Evolutionary conservation across 2,329 filamentous ascomycete genomes (phyloP).

Genomic region (Aschersonia sp.): DNA sequence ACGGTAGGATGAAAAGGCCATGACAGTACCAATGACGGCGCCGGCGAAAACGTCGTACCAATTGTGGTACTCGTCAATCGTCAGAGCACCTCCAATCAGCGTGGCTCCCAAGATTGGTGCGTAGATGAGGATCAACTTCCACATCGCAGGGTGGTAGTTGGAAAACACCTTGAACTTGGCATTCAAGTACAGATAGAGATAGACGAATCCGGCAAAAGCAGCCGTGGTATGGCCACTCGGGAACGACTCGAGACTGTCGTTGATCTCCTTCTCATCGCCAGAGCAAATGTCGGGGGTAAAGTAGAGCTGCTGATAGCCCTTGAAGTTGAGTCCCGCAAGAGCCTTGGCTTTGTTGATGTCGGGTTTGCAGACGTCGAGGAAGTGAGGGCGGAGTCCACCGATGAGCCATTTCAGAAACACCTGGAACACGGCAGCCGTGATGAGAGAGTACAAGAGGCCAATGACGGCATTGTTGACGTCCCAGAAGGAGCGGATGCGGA

Average conservation of each 20-base stretch:
- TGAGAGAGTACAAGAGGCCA: constrained; percentile 55
- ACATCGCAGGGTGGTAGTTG: constrained; percentile 59
- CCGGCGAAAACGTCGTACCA: constrained; percentile 62
- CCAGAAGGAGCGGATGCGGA: constrained; percentile 55
- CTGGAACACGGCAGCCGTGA: constrained; percentile 60
- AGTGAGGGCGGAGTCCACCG: constrained; percentile 58
- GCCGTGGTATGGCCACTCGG: constrained; percentile 62
- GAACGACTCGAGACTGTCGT: constrained; percentile 57
- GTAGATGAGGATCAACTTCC: constrained; percentile 54
- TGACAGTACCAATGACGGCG: constrained; percentile 46
- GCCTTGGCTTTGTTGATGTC: constrained; percentile 9
- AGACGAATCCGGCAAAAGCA: constrained; percentile 58
- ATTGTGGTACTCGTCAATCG: constrained; percentile 62
- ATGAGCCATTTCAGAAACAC: constrained; percentile 66
- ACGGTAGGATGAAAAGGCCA: constrained; percentile 51
- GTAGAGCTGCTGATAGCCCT: constrained; percentile 46
- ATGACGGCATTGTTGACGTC: constrained; percentile 57
- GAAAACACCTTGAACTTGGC: constrained; percentile 64
- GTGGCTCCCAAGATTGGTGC: constrained; percentile 52
- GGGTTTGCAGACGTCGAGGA: constrained; percentile 56
- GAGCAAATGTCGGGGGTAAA: constrained; percentile 59
- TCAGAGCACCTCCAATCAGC: constrained; percentile 54
- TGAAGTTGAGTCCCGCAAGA: constrained; percentile 25
- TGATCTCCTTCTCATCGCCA: constrained; percentile 46
- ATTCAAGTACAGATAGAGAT: constrained; percentile 59